Base-by-base conservation (phyloP, 805 yeast species). In the Lipomyces spencermartinsiae region DNA sequence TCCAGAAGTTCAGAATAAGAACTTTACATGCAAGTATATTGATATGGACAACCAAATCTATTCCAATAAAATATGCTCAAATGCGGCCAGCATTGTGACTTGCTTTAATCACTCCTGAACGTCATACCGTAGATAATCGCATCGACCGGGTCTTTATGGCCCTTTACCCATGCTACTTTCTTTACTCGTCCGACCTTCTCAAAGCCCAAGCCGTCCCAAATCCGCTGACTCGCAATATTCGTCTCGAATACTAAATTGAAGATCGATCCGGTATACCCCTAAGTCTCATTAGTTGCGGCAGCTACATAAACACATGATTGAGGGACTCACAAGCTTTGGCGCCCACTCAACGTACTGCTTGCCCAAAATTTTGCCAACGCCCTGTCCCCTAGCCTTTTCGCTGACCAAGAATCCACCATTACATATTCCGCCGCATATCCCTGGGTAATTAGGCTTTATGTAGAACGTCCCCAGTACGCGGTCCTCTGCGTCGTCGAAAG, bases 181-280 rank as follows among this genome's bases (percentile, higher is more conserved):
- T 88, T 88, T 14, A 93, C 82, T 16, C 82, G 80, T 0, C 98
- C 98, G 51, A 92, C 87, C 61, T 92, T 80, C 14, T 90, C 89
- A 73, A 93, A 93, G 1, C 97, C 96, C 33, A 93, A 82, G 1
- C 81, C 73, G 61, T 93, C 97, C 98, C 98, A 93, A 63, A 91
- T 89, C 74, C 80, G 83, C 73, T 82, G 77, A 74, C 97, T 90
- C 2, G 93, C 97, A 2, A 79, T 80, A 76, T 93, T 93, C 1
- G 93, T 88, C 61, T 83, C 95, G 76, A 89, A 93, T 0, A 93
- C 98, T 61, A 93, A 82, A 78, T 93, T 93, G 83, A 91, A 93
- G 14, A 93, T 94, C 6, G 94, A 89, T 74, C 91, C 91, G 5
- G 83, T 86, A 78, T 89, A 93, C 0, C 97, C 97, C 73, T 39